A percentile compares a stretch with the other conserved stretches of the same genome.
These are phyloP conservation scores for Metschnikowia proteae DNA, from an alignment of 805 yeast genomes.

Conservation along the genomic window DNA sequence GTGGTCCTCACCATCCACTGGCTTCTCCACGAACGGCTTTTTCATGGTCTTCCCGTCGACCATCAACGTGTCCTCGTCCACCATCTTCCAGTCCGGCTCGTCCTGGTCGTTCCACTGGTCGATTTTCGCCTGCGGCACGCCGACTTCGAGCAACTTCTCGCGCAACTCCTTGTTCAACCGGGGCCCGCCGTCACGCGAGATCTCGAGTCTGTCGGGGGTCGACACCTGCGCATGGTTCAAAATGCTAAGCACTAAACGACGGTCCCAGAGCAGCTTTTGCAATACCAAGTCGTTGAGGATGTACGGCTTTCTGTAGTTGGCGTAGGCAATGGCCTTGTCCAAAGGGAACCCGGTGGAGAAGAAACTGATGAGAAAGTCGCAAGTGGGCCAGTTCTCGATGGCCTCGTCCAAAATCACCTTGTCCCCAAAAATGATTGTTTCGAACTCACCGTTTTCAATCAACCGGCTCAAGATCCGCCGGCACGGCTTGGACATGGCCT, in stretches of 20 bases:
- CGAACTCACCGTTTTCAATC: slow-evolving; percentile 92
- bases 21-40: slow-evolving; percentile 97
- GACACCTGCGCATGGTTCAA: slow-evolving; percentile 81
- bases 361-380: slow-evolving; percentile 90
- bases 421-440: slow-evolving; percentile 94
- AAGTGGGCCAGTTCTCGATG: slow-evolving; percentile 98
- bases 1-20: slow-evolving; percentile 98
- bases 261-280: slow-evolving; percentile 97
- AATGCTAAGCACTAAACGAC: slow-evolving; percentile 78
- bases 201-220: slow-evolving; percentile 83
- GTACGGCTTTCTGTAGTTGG: slow-evolving; percentile 83
- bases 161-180: slow-evolving; percentile 57
- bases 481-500: slow-evolving; percentile 94
- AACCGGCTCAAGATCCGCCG: slow-evolving; percentile 82
- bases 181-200: slow-evolving; percentile 97
- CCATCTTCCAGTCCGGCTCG: slow-evolving; percentile 85
- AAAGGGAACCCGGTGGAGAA: slow-evolving; percentile 96
- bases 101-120: slow-evolving; percentile 57
- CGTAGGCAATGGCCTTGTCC: slow-evolving; percentile 91
- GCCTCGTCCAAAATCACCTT: slow-evolving; percentile 91
- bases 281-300: slow-evolving; percentile 82
- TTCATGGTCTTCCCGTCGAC: slow-evolving; percentile 68
- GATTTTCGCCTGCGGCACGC: slow-evolving; percentile 44
- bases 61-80: slow-evolving; percentile 70
- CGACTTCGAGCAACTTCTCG: slow-evolving; percentile 43